Evolutionary conservation across 139 green algal species (phyloP), one percentile per base, ranked within the genome.

Genomic region (Chlorella sorokiniana): DNA sequence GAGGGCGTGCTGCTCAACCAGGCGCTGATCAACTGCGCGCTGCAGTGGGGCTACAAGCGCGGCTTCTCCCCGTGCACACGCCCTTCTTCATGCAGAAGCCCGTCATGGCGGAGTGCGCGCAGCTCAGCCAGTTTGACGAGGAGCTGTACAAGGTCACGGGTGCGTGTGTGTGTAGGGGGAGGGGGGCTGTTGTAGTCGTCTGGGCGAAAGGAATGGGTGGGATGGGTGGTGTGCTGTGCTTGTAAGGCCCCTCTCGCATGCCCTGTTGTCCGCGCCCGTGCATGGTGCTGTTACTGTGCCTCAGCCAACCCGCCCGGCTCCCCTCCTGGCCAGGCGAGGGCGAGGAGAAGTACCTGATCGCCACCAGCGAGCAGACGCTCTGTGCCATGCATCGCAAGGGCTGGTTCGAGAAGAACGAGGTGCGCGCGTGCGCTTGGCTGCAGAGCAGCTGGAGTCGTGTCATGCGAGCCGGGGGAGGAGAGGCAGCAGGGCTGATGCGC

Each of bases 341-440:
- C 23, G 95, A 98, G 16, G 97, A 99, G 89, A 99, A 99, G 93
- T 99, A 99, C 85, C 83, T 99, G 74, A 99, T 99, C 67, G 97
- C 97, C 37, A 99, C 97, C 25, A 95, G 91, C 54, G 97, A 99
- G 90, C 97, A 99, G 92, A 96, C 96, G 33, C 87, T 99, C 82
- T 99, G 95, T 79, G 93, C 95, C 22, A 91, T 98, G 88, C 94
- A 98, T 87, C 87, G 92, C n/a, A 91, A 95, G 71, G 78, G 90
- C 44, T 99, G 96, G 97, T 94, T 99, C 82, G 96, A 99, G 76
- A 91, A 93, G 74, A 78, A 82, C 22, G 84, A 97, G 63, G 89
- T 98, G 62, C 1, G 71, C 48, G 48, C 48, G 16, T 56, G 48
- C 48, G 48, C 48, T 56, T 11, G 11, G 14, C 48, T 56, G 48